Percentiles rank a stretch among this genome's conserved stretches.
phyloP scores from a whole-genome alignment of 2,329 filamentous ascomycete genomes.

The Rhexocercosporidium sp. region DNA sequence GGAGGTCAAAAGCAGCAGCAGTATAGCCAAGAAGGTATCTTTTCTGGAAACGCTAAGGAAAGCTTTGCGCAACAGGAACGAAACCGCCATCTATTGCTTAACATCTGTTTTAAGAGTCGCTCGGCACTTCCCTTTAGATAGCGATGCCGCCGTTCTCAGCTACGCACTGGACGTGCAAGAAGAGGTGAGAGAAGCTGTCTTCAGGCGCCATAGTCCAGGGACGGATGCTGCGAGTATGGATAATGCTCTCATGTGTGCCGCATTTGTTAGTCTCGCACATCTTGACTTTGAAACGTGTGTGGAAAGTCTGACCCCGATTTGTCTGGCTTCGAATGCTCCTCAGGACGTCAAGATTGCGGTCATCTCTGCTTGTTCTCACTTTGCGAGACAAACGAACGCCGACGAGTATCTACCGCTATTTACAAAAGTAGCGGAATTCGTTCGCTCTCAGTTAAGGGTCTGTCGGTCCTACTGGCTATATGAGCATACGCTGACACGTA shows the following conservation, averaged over 20 bases:
- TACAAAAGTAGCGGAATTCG: conserved; percentile 58
- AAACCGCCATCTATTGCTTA: conserved; percentile 70
- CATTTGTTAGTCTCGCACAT: conserved; percentile 68
- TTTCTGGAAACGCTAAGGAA: conserved; percentile 70
- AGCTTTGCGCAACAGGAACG: conserved; percentile 66
- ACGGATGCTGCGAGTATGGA: conserved; percentile 60
- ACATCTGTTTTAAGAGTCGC: conserved; percentile 66
- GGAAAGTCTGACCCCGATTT: conserved; percentile 60
- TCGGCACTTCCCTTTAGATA: conserved; percentile 66
- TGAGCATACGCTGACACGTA: conserved; percentile 27
- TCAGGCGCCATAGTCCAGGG: conserved; percentile 56
- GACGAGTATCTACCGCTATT: conserved; percentile 61
- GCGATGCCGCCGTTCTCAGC: conserved; percentile 62
- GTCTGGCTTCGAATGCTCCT: conserved; percentile 61
- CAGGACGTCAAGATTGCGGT: conserved; percentile 66
- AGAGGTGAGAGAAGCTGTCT: conserved; percentile 69
- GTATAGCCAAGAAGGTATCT: conserved; percentile 68
- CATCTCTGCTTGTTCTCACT: conserved; percentile 66
- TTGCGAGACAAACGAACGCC: conserved; percentile 58
- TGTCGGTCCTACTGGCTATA: background rate
- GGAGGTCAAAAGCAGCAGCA: conserved; percentile 61
- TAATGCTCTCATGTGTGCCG: conserved; percentile 67
- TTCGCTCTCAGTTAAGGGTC: conserved; percentile 63
- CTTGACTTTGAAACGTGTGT: conserved; percentile 64
- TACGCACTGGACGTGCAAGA: conserved; percentile 74